Evolutionary conservation across 257 asterid genomes (phyloP).

Genomic region (Plantago ovata): DNA sequence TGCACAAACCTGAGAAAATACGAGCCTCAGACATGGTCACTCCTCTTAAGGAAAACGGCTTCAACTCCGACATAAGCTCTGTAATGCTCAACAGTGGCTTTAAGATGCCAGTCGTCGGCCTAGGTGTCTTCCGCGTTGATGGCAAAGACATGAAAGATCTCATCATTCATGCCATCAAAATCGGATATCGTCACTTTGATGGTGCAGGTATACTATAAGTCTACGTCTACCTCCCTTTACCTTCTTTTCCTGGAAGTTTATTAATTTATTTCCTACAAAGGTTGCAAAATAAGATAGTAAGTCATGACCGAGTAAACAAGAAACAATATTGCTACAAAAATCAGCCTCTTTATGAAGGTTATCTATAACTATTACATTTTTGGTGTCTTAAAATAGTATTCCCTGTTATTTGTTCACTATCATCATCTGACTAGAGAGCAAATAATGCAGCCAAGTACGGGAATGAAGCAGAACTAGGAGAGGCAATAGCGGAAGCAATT

Average conservation of each 20-base stretch:
- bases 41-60: background rate
- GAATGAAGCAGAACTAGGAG: slow-evolving; percentile 24
- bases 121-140: slow-evolving; percentile 47
- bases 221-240: slow-evolving; percentile 1
- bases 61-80: background rate
- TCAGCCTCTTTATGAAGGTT: background rate
- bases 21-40: background rate
- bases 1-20: too few relatives aligned
- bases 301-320: too few relatives aligned
- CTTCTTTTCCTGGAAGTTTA: too few relatives aligned
- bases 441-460: slow-evolving; percentile 18
- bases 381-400: background rate
- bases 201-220: slow-evolving; percentile 42
- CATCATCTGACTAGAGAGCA: background rate
- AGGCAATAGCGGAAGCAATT: slow-evolving; percentile 24
- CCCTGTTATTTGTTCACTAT: background rate
- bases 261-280: too few relatives aligned
- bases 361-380: background rate
- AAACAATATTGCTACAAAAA: background rate
- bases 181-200: slow-evolving; percentile 55
- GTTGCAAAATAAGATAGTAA: background rate
- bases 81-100: slow-evolving; percentile 36
- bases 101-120: slow-evolving; percentile 45
- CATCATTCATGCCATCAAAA: slow-evolving; percentile 37
- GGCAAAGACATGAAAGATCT: slow-evolving; percentile 38